These are phyloP conservation scores for Hanseniaspora clermontiae DNA, from an alignment of 805 yeast genomes.

Conservation along the genomic window DNA sequence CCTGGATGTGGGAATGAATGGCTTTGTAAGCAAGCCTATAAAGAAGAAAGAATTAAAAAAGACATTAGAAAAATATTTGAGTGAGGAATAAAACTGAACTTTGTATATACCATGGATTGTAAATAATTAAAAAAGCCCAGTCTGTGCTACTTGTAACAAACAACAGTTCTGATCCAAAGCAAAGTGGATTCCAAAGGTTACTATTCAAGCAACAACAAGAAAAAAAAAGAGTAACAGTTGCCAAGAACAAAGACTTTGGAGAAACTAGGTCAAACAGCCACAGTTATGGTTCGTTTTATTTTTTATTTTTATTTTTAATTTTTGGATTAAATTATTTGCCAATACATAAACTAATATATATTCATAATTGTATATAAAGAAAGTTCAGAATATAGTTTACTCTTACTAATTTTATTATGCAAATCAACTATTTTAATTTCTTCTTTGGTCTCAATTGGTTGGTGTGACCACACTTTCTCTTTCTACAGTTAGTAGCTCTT, in stretches of 20 bases:
- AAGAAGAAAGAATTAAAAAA: slow-evolving; percentile 54
- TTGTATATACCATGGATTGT: too few species aligned
- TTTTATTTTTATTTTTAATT: not conserved
- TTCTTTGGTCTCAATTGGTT: slow-evolving; percentile 99
- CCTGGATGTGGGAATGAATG: slow-evolving; percentile 81
- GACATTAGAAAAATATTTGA: slow-evolving; percentile 31
- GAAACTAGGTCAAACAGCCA: too few species aligned
- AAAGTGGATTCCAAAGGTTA: too few species aligned
- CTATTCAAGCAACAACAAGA: too few species aligned
- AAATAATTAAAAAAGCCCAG: too few species aligned
- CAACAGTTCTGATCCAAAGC: too few species aligned
- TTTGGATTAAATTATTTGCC: not conserved
- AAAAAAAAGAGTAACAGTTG: too few species aligned
- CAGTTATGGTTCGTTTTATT: not conserved
- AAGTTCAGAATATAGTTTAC: not conserved
- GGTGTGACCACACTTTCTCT: slow-evolving; percentile 99
- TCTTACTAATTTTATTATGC: too few species aligned
- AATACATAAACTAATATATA: not conserved
- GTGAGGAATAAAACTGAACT: not conserved
- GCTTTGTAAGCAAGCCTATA: slow-evolving; percentile 80
- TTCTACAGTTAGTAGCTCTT: slow-evolving; percentile 99
- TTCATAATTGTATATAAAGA: not conserved
- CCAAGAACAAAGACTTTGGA: too few species aligned
- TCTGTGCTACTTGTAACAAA: too few species aligned
- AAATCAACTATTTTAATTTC: slow-evolving; percentile 74